Evolutionary conservation across 192 early-diverging fungal species (phyloP).

Genomic region (Gigaspora rosea): DNA sequence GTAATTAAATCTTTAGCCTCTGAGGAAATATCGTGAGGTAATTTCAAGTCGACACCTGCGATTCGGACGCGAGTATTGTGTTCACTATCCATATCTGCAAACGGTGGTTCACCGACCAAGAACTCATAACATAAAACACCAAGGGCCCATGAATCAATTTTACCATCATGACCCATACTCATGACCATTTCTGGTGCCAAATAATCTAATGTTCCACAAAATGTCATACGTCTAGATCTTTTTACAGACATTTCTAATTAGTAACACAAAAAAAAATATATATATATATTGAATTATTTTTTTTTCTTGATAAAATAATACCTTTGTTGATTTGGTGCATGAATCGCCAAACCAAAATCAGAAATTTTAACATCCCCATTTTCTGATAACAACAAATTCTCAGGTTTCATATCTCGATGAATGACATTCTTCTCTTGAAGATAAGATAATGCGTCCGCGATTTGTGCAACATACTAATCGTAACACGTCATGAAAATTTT

Average conservation of each 20-base stretch:
- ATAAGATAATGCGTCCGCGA: constrained; percentile 86
- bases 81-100: constrained; percentile 64
- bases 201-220: constrained; percentile 98
- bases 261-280: background rate
- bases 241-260: background rate
- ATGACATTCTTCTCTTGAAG: constrained; percentile 90
- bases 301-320: background rate
- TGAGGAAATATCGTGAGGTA: constrained; percentile 74
- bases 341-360: constrained; percentile 98
- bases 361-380: constrained; percentile 91
- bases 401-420: constrained; percentile 97
- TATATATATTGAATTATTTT: background rate
- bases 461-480: constrained; percentile 63
- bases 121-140: constrained; percentile 95
- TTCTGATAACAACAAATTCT: constrained; percentile 83
- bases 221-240: constrained; percentile 6
- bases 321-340: constrained; percentile 58
- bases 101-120: constrained; percentile 77
- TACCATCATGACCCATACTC: constrained; percentile 70
- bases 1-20: constrained; percentile 85
- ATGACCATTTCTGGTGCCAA: constrained; percentile 96
- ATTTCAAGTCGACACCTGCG: constrained; percentile 73
- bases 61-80: constrained; percentile 73
- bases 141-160: constrained; percentile 90
- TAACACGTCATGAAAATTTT: background rate